Percentiles rank a stretch among this genome's conserved stretches.
phyloP scores from a whole-genome alignment of 495 filamentous ascomycete genomes.

The Tuber calosporum region DNA sequence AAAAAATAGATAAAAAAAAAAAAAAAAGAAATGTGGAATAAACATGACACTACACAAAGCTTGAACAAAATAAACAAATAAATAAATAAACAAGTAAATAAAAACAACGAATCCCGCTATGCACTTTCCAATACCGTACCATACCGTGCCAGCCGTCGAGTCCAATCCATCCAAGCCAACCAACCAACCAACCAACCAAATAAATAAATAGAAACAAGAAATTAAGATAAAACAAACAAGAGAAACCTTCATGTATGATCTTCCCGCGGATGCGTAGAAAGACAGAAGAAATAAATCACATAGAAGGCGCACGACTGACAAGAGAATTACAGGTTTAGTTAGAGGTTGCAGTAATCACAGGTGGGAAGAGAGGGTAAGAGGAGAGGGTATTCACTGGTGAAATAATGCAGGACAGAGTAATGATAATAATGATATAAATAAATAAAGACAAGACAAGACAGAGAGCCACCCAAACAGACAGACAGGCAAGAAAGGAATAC shows the following conservation, averaged over 20 bases:
- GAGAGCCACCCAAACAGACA: slow-evolving; percentile 5
- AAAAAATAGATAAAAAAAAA: background rate
- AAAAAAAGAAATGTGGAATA: background rate
- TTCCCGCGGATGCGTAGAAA: background rate
- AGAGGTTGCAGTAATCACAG: slow-evolving; percentile 7
- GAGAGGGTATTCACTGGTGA: slow-evolving; percentile 30
- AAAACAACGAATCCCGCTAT: background rate
- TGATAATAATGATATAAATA: slow-evolving; percentile 29
- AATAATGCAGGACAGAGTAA: slow-evolving; percentile 13
- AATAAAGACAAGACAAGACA: background rate
- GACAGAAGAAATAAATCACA: background rate
- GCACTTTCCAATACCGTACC: background rate
- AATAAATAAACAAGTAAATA: background rate
- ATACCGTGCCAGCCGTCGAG: background rate
- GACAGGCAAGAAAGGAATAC: background rate
- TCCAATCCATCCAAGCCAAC: background rate
- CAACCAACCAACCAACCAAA: background rate
- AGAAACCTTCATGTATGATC: background rate
- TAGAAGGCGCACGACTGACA: background rate
- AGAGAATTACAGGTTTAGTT: background rate
- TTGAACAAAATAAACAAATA: background rate
- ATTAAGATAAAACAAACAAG: background rate
- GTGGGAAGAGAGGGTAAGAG: slow-evolving; percentile 28
- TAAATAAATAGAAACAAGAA: slow-evolving; percentile 1
- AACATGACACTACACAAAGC: background rate